Conservation (phyloP, 148 eudicot genomes). For the Dianthus caryophyllus region DNA sequence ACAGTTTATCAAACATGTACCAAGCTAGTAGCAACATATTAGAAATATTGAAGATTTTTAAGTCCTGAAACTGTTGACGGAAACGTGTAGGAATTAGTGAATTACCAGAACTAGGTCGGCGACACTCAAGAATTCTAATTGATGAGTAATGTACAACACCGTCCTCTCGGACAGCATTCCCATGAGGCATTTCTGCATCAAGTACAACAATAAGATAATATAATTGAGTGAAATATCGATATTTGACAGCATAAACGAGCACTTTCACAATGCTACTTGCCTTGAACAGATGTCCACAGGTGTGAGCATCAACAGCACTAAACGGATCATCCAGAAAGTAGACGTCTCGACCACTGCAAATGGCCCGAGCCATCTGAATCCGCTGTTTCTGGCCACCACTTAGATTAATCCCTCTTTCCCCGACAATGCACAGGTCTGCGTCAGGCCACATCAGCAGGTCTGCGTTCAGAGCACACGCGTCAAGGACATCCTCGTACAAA, state of each 20-base stretch:
- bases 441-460: slow-evolving; percentile 70
- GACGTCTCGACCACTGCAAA: slow-evolving; percentile 64
- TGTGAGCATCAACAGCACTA: neutral
- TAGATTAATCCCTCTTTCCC: slow-evolving; percentile 82
- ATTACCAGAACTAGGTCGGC: slow-evolving; percentile 75
- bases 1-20: no score
- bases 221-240: neutral
- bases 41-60: no score
- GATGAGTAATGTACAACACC: slow-evolving; percentile 71
- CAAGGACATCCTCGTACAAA: slow-evolving; percentile 59
- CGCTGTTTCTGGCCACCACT: slow-evolving; percentile 95
- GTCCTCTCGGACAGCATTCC: slow-evolving; percentile 50
- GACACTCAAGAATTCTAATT: slow-evolving; percentile 61
- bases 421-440: slow-evolving; percentile 64
- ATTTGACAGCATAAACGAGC: no score
- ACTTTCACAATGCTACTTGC: neutral
- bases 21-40: no score
- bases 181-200: slow-evolving; percentile 19
- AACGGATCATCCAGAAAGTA: slow-evolving; percentile 83
- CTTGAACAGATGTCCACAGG: slow-evolving; percentile 10
- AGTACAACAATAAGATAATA: neutral
- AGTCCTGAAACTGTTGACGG: no score
- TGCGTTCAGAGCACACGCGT: slow-evolving; percentile 58
- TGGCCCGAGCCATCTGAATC: slow-evolving; percentile 76
- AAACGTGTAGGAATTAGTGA: no score